Percentiles rank a stretch among this genome's conserved stretches.
Evolutionary conservation across 2,329 filamentous ascomycete genomes (phyloP).

Genomic region (Aaosphaeria arxii): DNA sequence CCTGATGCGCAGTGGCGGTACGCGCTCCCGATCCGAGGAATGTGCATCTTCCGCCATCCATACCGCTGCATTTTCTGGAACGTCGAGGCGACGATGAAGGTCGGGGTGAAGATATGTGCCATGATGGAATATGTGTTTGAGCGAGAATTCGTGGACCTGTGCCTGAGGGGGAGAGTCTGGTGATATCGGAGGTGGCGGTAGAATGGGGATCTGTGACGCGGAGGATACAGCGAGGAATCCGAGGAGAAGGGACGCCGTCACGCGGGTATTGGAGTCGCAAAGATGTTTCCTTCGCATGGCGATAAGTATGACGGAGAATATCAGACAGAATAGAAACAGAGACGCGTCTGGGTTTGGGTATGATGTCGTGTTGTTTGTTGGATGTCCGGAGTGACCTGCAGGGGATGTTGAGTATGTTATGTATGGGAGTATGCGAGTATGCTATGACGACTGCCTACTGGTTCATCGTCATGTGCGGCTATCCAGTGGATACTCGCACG

Average conservation of each 20-base stretch:
- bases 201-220: slow-evolving; percentile 30
- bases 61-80: slow-evolving; percentile 60
- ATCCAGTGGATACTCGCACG: no score
- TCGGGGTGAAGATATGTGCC: slow-evolving; percentile 74
- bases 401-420: no score
- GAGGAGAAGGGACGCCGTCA: slow-evolving; percentile 62
- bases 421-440: not conserved
- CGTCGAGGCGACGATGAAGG: slow-evolving; percentile 74
- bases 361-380: not conserved
- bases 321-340: no score
- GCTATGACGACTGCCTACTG: not conserved
- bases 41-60: slow-evolving; percentile 62
- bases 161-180: slow-evolving; percentile 17
- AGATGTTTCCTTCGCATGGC: slow-evolving; percentile 26
- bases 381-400: not conserved
- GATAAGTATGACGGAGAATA: not conserved
- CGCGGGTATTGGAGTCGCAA: slow-evolving; percentile 57
- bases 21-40: slow-evolving; percentile 35
- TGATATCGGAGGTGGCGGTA: slow-evolving; percentile 20
- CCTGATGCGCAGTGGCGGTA: slow-evolving; percentile 49
- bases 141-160: slow-evolving; percentile 34
- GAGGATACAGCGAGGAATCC: slow-evolving; percentile 63
- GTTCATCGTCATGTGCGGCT: no score
- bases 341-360: no score
- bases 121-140: slow-evolving; percentile 92